Conservation (phyloP, 2,329 filamentous ascomycete species). For the Fusarium acutatum region DNA sequence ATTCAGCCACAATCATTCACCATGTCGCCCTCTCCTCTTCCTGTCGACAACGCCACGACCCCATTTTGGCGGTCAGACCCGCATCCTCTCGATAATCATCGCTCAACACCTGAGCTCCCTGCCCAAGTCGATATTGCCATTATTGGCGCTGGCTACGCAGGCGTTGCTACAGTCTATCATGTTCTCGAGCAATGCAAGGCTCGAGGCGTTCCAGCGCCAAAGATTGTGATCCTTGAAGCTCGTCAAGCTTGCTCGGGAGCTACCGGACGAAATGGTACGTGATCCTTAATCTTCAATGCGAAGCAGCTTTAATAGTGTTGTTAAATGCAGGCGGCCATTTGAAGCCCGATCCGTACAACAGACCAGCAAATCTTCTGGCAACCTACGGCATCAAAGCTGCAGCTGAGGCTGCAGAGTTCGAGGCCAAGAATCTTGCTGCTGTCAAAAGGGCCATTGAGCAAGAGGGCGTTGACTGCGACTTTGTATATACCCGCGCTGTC, state of each 20-base stretch:
- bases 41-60: background rate
- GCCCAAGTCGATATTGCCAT: background rate
- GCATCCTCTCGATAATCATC: background rate
- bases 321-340: background rate
- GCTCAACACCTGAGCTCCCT: background rate
- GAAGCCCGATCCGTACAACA: background rate
- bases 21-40: background rate
- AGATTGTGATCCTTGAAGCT: background rate
- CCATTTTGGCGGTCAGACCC: background rate
- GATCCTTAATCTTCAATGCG: accelerated
- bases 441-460: background rate
- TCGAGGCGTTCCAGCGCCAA: background rate
- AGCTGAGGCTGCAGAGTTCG: background rate
- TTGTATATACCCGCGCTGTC: background rate
- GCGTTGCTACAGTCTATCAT: background rate
- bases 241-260: background rate
- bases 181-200: background rate
- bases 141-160: background rate
- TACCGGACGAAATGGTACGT: background rate
- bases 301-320: too few species aligned
- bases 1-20: background rate
- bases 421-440: background rate
- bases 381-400: background rate
- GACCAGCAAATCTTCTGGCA: background rate
- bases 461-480: background rate